These are phyloP conservation scores for Diplodia mutila DNA, from an alignment of 2,329 filamentous ascomycete species.

Conservation along the genomic window DNA sequence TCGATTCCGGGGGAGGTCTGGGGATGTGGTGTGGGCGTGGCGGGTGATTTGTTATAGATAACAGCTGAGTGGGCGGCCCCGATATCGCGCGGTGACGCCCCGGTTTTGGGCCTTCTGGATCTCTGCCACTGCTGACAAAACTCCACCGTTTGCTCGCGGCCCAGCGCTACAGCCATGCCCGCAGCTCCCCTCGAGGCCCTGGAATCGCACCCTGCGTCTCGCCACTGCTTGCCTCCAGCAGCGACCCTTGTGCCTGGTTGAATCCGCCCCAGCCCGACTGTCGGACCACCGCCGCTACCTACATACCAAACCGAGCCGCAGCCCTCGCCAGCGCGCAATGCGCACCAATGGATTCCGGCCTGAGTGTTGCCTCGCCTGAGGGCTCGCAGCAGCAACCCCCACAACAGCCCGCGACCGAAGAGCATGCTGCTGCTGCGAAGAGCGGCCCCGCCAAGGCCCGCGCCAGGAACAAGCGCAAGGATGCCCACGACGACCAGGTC, in stretches of 20 bases:
- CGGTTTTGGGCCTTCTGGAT: background rate
- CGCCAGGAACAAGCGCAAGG: constrained; percentile 38
- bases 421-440: background rate
- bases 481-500: constrained; percentile 43
- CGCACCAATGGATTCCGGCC: constrained; percentile 26
- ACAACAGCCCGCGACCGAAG: background rate
- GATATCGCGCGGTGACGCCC: background rate
- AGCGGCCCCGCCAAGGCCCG: constrained; percentile 35
- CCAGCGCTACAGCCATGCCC: constrained; percentile 2
- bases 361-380: constrained; percentile 31
- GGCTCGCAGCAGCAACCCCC: background rate
- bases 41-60: constrained; percentile 19
- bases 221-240: background rate
- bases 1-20: background rate
- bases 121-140: constrained; percentile 15
- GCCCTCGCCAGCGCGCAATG: constrained; percentile 21
- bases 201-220: background rate
- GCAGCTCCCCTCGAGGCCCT: background rate
- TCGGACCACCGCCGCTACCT: background rate
- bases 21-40: background rate
- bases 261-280: background rate
- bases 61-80: constrained; percentile 4
- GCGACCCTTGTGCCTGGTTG: background rate
- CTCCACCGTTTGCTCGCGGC: background rate
- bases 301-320: background rate